Percentiles rank a stretch among this genome's conserved stretches.
Evolutionary conservation across 352 stramenopile species (phyloP).

Genomic region (Globisporangium splendens): DNA sequence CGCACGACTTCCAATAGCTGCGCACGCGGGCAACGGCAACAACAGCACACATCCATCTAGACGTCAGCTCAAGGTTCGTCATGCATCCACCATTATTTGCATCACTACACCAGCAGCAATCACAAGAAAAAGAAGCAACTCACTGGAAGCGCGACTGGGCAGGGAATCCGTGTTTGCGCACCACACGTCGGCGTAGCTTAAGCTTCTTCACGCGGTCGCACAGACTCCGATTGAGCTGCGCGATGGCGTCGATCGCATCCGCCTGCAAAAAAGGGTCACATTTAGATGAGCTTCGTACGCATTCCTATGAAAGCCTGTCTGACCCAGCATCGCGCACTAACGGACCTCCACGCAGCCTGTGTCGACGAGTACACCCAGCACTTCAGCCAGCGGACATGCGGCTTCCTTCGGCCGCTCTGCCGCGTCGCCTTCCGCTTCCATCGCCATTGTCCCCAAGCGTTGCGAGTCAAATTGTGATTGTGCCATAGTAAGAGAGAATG

Average conservation of each 20-base stretch:
- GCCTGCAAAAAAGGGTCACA: slow-evolving; percentile 18
- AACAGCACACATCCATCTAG: neutral
- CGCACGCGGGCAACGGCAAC: neutral
- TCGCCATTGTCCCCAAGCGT: neutral
- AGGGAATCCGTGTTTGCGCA: slow-evolving; percentile 26
- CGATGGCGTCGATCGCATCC: slow-evolving; percentile 29
- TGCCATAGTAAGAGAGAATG: too few relatives aligned
- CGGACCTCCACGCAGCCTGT: slow-evolving; percentile 41
- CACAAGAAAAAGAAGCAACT: neutral
- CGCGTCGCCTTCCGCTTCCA: neutral
- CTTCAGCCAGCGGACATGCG: slow-evolving; percentile 1
- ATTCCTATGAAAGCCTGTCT: neutral
- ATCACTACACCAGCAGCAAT: too few relatives aligned
- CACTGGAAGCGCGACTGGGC: slow-evolving; percentile 24
- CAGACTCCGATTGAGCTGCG: slow-evolving; percentile 21
- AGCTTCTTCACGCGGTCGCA: slow-evolving; percentile 11
- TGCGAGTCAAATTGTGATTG: neutral
- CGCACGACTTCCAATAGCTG: slow-evolving; percentile 40
- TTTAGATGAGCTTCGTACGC: neutral
- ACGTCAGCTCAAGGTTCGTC: neutral
- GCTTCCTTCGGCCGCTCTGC: neutral
- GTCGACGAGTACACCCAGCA: slow-evolving; percentile 32
- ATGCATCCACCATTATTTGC: neutral
- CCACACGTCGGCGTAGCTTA: slow-evolving; percentile 28
- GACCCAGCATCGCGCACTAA: neutral